A percentile compares a stretch with the other conserved stretches of the same genome.
phyloP scores from a whole-genome alignment of 495 filamentous ascomycete genomes.

The Neurospora cerealis region DNA sequence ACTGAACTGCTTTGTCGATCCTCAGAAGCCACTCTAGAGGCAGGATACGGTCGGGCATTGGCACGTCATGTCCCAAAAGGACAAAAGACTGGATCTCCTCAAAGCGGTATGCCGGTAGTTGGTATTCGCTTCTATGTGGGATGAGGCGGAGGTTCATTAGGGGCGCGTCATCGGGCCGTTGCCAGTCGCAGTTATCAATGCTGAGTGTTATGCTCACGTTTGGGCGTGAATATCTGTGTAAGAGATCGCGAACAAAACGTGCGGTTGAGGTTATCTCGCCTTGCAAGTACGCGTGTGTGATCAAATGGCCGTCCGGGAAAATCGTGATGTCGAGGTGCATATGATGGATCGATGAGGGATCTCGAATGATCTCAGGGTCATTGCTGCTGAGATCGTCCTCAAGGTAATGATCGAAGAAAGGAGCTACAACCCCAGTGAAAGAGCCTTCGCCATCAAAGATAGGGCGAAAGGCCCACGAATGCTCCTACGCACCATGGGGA shows the following conservation, averaged over 20 bases:
- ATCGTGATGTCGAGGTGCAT: background rate
- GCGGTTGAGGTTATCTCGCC: too few species aligned
- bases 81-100: too few species aligned
- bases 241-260: background rate
- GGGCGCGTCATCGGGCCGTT: too few species aligned
- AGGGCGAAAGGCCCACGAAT: background rate
- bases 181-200: too few species aligned
- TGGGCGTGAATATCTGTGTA: background rate
- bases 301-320: background rate
- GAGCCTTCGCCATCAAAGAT: background rate
- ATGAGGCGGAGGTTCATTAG: too few species aligned
- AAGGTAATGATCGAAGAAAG: background rate
- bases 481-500: background rate
- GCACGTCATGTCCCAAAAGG: too few species aligned
- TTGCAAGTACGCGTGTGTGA: background rate
- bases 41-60: too few species aligned
- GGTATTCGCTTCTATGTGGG: too few species aligned
- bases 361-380: background rate
- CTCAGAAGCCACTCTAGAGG: too few species aligned
- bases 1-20: too few species aligned
- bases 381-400: background rate
- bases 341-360: background rate
- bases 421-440: background rate
- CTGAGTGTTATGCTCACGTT: too few species aligned
- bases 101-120: too few species aligned